Evolutionary conservation across 371 early-diverging fungal genomes (phyloP).

Genomic region (Nematocida parisii): DNA sequence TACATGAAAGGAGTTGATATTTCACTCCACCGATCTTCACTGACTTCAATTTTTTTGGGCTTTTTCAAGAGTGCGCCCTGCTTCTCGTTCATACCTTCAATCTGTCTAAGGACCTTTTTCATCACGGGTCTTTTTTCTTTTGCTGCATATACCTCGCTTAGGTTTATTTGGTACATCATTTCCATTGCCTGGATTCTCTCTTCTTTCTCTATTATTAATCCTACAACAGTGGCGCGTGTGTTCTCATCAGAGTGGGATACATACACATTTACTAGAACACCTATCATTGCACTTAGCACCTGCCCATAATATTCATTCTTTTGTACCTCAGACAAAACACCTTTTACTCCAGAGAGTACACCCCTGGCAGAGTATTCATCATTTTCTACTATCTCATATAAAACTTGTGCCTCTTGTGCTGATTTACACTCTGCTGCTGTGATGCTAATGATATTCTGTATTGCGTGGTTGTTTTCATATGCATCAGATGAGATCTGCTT

Average conservation of each 20-base stretch:
- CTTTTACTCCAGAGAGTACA: constrained; percentile 36
- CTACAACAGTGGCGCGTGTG: constrained; percentile 42
- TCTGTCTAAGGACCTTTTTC: constrained; percentile 37
- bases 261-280: constrained; percentile 32
- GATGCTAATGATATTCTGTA: constrained; percentile 11
- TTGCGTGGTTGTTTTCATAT: constrained; percentile 23
- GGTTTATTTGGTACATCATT: constrained; percentile 15
- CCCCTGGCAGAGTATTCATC: constrained; percentile 29
- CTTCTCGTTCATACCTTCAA: constrained; percentile 52
- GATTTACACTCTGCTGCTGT: constrained; percentile 25
- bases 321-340: constrained; percentile 8
- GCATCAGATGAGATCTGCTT: constrained; percentile 5
- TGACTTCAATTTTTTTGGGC: neutral
- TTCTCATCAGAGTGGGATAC: constrained; percentile 37
- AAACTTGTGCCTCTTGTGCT: constrained; percentile 26
- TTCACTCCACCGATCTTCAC: constrained; percentile 34
- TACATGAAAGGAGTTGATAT: constrained; percentile 42
- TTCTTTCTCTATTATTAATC: constrained; percentile 34
- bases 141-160: constrained; percentile 31
- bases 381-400: constrained; percentile 37
- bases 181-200: constrained; percentile 29
- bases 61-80: constrained; percentile 42
- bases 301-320: constrained; percentile 1
- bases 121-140: constrained; percentile 48
- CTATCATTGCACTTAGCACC: constrained; percentile 30